A percentile compares a stretch with the other conserved stretches of the same genome.
Conservation (phyloP, 23 red algal genomes). For the Gracilaria vermiculophylla region DNA sequence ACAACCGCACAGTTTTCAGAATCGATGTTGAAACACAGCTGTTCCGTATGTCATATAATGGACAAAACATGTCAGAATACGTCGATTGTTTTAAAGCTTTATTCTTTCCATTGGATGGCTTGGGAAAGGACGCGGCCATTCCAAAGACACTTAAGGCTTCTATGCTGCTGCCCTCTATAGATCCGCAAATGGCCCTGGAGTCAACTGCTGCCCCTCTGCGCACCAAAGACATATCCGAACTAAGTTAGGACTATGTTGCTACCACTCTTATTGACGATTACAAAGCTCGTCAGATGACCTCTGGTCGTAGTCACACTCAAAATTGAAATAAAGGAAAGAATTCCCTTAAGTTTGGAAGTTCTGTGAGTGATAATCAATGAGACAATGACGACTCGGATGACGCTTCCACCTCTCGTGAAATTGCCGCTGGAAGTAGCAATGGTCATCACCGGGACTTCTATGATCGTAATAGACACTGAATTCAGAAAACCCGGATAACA, state of each 20-base stretch:
- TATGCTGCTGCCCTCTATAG: background rate
- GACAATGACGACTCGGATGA: too few species aligned
- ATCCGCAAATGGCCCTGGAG: background rate
- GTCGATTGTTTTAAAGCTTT: background rate
- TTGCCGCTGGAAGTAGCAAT: too few species aligned
- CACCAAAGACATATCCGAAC: slow-evolving; percentile 11
- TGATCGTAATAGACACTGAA: too few species aligned
- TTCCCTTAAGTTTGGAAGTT: too few species aligned
- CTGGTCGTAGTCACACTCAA: background rate
- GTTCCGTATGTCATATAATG: background rate
- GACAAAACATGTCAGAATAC: background rate
- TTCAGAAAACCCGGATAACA: too few species aligned
- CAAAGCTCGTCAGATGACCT: background rate
- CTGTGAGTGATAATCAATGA: too few species aligned
- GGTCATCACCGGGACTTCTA: too few species aligned
- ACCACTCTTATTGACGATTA: slow-evolving; percentile 17
- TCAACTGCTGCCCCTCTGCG: background rate
- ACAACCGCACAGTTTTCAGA: background rate
- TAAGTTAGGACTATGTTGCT: slow-evolving; percentile 6
- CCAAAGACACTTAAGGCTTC: background rate
- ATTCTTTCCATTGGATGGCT: background rate
- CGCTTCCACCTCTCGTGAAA: too few species aligned
- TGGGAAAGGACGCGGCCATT: background rate
- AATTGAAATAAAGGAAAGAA: background rate
- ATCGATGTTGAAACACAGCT: background rate